Evolutionary conservation across 495 filamentous ascomycete species (phyloP).

Genomic region (Chaetomidium leptoderma): DNA sequence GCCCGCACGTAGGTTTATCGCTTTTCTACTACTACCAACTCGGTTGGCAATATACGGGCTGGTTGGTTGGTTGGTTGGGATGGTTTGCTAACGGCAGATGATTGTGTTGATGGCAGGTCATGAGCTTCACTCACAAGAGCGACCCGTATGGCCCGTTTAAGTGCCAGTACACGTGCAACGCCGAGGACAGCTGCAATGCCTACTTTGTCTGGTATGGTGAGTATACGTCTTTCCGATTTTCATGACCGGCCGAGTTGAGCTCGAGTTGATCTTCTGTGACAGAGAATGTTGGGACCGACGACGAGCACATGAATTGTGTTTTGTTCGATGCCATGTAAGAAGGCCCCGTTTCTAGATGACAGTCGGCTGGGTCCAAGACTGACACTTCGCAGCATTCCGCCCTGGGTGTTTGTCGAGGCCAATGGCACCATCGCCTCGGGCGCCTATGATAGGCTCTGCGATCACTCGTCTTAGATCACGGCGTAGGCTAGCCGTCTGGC

Average conservation of each 20-base stretch:
- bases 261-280: background rate
- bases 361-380: background rate
- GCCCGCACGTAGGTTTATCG: conserved; percentile 24
- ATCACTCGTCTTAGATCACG: background rate
- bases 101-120: conserved; percentile 20
- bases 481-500: background rate
- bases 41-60: too few species aligned
- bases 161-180: conserved; percentile 39
- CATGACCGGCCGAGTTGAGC: too few species aligned
- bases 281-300: conserved; percentile 18
- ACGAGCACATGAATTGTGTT: conserved; percentile 29
- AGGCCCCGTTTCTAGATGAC: background rate
- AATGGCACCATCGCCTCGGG: conserved; percentile 23
- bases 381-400: conserved; percentile 20
- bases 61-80: too few species aligned
- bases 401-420: conserved; percentile 19
- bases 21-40: background rate
- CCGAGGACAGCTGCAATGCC: conserved; percentile 23
- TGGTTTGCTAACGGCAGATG: background rate
- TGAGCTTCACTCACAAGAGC: conserved; percentile 15
- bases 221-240: background rate
- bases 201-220: conserved; percentile 34
- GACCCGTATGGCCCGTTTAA: conserved; percentile 32
- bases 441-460: conserved; percentile 29
- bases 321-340: conserved; percentile 37